Base-by-base conservation (phyloP, 352 stramenopile species). In the Phytophthora parvispora region DNA sequence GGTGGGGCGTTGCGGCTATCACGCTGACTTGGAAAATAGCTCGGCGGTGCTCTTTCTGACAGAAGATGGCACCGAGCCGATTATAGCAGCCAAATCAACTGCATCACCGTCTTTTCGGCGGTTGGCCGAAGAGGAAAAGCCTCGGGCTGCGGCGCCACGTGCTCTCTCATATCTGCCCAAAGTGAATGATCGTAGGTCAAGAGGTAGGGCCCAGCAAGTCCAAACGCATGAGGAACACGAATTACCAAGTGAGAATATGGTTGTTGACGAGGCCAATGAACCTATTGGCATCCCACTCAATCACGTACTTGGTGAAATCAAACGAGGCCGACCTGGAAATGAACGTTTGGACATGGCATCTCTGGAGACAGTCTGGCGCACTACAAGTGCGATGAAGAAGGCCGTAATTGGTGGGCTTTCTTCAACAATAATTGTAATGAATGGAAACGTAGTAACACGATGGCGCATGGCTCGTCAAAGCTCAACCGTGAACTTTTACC, bases 1-100 rank as follows among this genome's bases (percentile, higher is more conserved):
- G 15, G 74, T 62, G 47, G 76, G 60, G 4, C 69, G 67, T 8
- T 81, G 74, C 25, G 69, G 76, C n/a, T 84, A 73, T 6, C 55
- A 80, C 20, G 73, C 64, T 5, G 74, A 84, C 51, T 49, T 84
- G 32, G 56, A 54, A 25, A 8, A 27, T 18, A 60, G 25, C 24
- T 53, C 55, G 1, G 51, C 57, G 18, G 20, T 75, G 29, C 24
- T 81, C 6, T 81, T 81, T 45, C 55, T 75, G 20, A 55, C 63
- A n/a, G 76, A 80, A 31, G 63, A 76, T 12, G 36, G 45, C 4
- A 66, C 48, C 24, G 66, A 74, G 24, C 45, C 6, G 9, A 70
- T 69, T 57, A 38, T 74, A 13, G 38, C 47, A 45, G 66, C 60
- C 12, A 70, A 61, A 4, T 60, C 47, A 28, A 5, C 29, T 38